Evolutionary conservation across 2,329 filamentous ascomycete species (phyloP), one percentile per base, ranked within the genome.

Genomic region (Penicillium sp.): DNA sequence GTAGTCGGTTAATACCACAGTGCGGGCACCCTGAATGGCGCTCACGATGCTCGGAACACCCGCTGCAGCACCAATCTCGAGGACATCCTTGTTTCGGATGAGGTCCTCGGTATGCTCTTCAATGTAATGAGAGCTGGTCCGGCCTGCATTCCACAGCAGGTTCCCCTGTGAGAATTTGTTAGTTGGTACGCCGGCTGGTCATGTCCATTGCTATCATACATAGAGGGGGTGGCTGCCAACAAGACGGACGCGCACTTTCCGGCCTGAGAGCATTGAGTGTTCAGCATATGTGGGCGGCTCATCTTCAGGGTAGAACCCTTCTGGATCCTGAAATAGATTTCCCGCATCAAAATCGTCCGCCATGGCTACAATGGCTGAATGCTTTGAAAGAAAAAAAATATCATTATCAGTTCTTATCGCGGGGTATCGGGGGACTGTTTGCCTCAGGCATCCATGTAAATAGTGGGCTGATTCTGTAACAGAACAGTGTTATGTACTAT

Each of bases 141-240:
- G 87, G 56, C 88, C 87, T 57, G 90, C 92, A 72, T 97, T 95
- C 93, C 93, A 97, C 29, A 97, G 82, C 61, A 89, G 82, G 73
- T 97, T 90, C 14, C 90, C 92, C 84, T 84, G 27, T 35, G 23
- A 26, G 1, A 3, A 9, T 35, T 32, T 39, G 56, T 52, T 38
- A 34, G 14, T 41, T 26, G 9, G 27, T 3, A 18, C 13, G 18
- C 41, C 19, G 39, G 14, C 11, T 34, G 7, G 13, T 42, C 14
- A 34, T 42, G 14, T 26, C 18, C 19, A 34, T 35, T 47, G 39
- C 34, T 41, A 34, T 38, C 76, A 74, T 82, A 86, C 84, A 84
- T 95, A 96, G 13, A 95, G 83, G 23, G 91, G 90, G 77, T 89
- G 93, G 73, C 90, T 86, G 56, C 92, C 92, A 41, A 96, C 90